Percentiles rank a stretch among this genome's conserved stretches.
Evolutionary conservation across 1,284 basidiomycete genomes (phyloP).

Genomic region (Cryptococcus amylolentus): DNA sequence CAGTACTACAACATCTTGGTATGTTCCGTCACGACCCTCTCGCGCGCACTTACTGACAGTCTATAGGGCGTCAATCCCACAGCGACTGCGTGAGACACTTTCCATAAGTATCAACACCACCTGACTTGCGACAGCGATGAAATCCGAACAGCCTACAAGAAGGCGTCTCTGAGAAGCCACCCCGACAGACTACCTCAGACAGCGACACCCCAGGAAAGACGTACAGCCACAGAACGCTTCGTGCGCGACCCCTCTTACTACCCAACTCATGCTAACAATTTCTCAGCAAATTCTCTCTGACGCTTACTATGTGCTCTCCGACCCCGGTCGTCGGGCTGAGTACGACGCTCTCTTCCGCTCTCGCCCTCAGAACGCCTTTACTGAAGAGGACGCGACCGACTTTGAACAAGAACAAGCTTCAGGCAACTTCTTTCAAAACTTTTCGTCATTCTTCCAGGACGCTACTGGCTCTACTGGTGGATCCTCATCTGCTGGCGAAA

Average conservation of each 20-base stretch:
- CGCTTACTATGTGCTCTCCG: constrained; percentile 92
- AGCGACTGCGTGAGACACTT: constrained; percentile 34
- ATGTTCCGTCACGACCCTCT: neutral
- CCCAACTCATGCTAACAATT: neutral
- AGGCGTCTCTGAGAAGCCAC: constrained; percentile 63
- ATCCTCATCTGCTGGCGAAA: constrained; percentile 6
- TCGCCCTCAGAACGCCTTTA: constrained; percentile 38
- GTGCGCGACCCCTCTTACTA: constrained; percentile 31
- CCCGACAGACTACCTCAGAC: constrained; percentile 76
- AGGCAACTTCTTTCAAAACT: constrained; percentile 71
- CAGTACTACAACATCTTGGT: constrained; percentile 47
- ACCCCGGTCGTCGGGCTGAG: constrained; percentile 68
- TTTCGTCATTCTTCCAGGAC: constrained; percentile 63
- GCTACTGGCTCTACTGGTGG: constrained; percentile 39
- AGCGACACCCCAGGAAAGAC: constrained; percentile 67
- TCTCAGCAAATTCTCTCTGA: constrained; percentile 74
- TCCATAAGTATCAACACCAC: neutral
- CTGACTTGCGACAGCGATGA: constrained; percentile 26
- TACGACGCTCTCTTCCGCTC: constrained; percentile 68
- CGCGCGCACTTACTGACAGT: neutral
- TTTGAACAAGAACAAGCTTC: constrained; percentile 61
- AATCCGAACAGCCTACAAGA: constrained; percentile 48
- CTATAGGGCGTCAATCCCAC: constrained; percentile 33
- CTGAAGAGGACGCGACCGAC: constrained; percentile 38
- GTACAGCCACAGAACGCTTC: constrained; percentile 73